A percentile compares a stretch with the other conserved stretches of the same genome.
Conservation (phyloP, 2,329 filamentous ascomycete genomes). For the Tetracladium maxilliforme region DNA sequence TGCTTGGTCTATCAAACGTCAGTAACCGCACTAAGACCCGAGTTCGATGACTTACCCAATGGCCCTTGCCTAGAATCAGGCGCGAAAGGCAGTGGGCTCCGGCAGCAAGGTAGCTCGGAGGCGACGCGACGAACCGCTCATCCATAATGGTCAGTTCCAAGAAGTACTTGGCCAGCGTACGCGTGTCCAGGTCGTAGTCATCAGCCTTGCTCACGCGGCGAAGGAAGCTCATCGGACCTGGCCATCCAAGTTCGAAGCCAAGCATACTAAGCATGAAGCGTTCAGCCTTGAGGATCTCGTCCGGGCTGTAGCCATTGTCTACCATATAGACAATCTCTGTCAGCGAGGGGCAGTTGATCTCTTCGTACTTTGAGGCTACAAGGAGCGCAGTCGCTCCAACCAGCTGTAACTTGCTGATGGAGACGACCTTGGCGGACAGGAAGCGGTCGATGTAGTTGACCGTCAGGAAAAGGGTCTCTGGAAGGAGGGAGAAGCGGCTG, state of each 20-base stretch:
- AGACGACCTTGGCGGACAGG: conserved; percentile 86
- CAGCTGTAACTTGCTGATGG: conserved; percentile 84
- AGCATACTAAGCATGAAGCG: conserved; percentile 97
- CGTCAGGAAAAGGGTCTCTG: conserved; percentile 86
- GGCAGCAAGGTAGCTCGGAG: conserved; percentile 80
- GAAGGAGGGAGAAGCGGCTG: conserved; percentile 75
- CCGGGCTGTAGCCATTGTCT: conserved; percentile 72
- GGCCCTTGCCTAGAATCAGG: conserved; percentile 77
- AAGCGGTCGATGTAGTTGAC: conserved; percentile 98
- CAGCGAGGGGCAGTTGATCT: conserved; percentile 94
- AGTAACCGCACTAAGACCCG: conserved; percentile 11
- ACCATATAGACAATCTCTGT: conserved; percentile 98
- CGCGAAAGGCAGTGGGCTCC: conserved; percentile 86
- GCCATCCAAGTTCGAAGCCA: conserved; percentile 89
- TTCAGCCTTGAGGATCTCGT: conserved; percentile 94
- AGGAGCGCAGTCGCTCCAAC: conserved; percentile 94
- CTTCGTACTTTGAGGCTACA: conserved; percentile 94
- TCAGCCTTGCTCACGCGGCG: conserved; percentile 96
- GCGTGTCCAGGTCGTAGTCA: conserved; percentile 89
- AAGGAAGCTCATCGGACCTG: conserved; percentile 98
- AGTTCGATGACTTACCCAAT: conserved; percentile 56
- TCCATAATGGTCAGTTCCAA: conserved; percentile 96
- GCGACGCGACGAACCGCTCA: conserved; percentile 84
- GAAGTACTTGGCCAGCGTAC: conserved; percentile 95
- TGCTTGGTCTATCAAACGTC: conserved; percentile 47